Evolutionary conservation across 2,329 filamentous ascomycete species (phyloP).

Genomic region (Stromatinia cepivora): DNA sequence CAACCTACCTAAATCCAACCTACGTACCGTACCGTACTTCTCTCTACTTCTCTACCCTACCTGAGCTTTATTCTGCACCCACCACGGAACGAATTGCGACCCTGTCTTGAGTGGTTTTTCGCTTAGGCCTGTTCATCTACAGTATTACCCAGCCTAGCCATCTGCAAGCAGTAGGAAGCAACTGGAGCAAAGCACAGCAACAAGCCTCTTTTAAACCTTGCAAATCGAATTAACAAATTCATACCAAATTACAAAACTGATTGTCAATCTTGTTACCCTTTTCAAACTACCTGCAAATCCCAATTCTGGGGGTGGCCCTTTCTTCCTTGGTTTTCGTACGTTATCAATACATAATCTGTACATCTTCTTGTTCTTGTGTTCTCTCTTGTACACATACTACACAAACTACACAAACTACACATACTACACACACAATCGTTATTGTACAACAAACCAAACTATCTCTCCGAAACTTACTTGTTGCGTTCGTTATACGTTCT

Average conservation of each 20-base stretch:
- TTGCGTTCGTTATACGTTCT: neutral
- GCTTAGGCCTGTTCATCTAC: constrained; percentile 8
- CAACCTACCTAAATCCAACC: neutral
- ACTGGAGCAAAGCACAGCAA: neutral
- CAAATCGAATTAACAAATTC: neutral
- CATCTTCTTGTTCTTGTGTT: neutral
- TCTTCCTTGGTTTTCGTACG: constrained; percentile 1
- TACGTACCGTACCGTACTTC: constrained; percentile 1
- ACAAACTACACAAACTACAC: neutral
- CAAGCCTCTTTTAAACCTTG: neutral
- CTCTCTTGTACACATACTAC: neutral
- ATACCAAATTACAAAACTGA: neutral
- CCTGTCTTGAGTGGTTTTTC: constrained; percentile 8
- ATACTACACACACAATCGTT: neutral
- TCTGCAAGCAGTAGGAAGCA: constrained; percentile 12
- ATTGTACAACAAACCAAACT: neutral
- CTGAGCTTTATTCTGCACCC: constrained; percentile 18
- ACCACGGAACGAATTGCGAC: constrained; percentile 23
- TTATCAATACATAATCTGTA: neutral
- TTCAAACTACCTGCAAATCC: constrained; percentile 4
- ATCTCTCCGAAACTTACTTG: neutral
- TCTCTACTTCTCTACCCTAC: neutral
- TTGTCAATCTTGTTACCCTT: neutral
- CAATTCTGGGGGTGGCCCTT: constrained; percentile 9
- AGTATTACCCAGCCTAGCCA: neutral